Conservation (phyloP, 179 eudicot genomes). For the Spergularia azorica region DNA sequence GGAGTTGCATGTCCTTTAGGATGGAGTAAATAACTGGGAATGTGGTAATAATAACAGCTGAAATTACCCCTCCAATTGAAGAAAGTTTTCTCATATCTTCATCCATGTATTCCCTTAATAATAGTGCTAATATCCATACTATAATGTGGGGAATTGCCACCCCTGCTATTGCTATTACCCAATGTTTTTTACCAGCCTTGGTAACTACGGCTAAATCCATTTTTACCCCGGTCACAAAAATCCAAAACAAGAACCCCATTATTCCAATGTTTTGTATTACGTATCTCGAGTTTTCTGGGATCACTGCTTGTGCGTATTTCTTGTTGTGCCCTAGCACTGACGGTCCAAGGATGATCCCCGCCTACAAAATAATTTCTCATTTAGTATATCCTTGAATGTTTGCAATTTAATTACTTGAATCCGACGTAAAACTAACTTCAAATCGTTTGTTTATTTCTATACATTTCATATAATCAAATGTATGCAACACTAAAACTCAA, state of each 20-base stretch:
- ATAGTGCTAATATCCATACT: conserved; percentile 27
- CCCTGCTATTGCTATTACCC: conserved; percentile 48
- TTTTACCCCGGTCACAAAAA: conserved; percentile 68
- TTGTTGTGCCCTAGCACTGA: conserved; percentile 54
- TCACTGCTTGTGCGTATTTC: conserved; percentile 34
- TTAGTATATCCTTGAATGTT: too few species aligned
- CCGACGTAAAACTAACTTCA: too few species aligned
- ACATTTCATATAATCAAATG: too few species aligned
- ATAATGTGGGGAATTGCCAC: conserved; percentile 39
- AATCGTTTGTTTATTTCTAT: too few species aligned
- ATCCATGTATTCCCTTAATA: conserved; percentile 40
- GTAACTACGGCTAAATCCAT: conserved; percentile 48
- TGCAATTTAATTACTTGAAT: too few species aligned
- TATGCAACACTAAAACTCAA: too few species aligned
- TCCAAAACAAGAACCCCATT: conserved; percentile 68
- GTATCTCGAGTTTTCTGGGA: conserved; percentile 44
- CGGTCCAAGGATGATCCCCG: conserved; percentile 77
- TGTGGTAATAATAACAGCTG: conserved; percentile 48
- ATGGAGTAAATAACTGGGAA: conserved; percentile 66
- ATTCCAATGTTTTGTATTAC: conserved; percentile 49
- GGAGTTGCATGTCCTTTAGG: conserved; percentile 61
- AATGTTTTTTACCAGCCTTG: conserved; percentile 53
- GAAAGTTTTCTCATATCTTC: conserved; percentile 34
- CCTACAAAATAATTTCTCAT: conserved; percentile 35
- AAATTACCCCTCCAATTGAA: conserved; percentile 50